Evolutionary conservation across 495 filamentous ascomycete species (phyloP), one percentile per base, ranked within the genome.

Genomic region (Barbatosphaeria neglecta): DNA sequence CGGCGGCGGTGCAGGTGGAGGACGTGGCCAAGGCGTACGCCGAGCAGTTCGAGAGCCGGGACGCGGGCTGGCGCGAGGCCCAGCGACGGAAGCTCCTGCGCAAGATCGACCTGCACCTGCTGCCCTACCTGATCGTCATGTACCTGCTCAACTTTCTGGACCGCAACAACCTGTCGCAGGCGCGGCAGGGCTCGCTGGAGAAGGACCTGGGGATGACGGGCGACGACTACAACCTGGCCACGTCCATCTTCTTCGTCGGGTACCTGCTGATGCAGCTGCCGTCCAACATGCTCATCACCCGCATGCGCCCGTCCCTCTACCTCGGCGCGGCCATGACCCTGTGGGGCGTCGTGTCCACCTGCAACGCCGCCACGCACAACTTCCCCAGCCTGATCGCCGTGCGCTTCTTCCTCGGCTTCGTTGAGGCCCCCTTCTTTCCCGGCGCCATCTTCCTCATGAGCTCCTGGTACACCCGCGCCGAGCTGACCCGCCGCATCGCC

Each of bases 381-480:
- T 83, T 72, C 48, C 59, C 63, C 16, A 74, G 76, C 9, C 63
- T 84, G 22, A 58, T 83, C 6, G 73, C 67, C 0, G 68, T 76
- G 43, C 70, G 80, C 11, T 82, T 84, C 63, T 75, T 83, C 40
- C 68, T 85, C 3, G 80, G 81, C 44, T 75, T 83, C 31, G 69
- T 73, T 22, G 76, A 79, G 54, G 73, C 76, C 0, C 70, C 73
- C 0, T 77, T 75, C 47, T 78, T 73, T 46, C 47, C 61, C 2
- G 72, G 66, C 22, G 69, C 67, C 10, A 50, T 77, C 19, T 73
- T 70, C 35, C 46, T 75, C 0, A 71, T 77, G 65, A 71, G 68
- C 16, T 66, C 63, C 25, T 77, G 70, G 70, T 74, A 77, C 37
- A 73, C 64, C 0, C 58, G 68, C n/a, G 48, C 54, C 2, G 74